Conservation (phyloP, 495 filamentous ascomycete genomes). For the Entonaema liquescens region DNA sequence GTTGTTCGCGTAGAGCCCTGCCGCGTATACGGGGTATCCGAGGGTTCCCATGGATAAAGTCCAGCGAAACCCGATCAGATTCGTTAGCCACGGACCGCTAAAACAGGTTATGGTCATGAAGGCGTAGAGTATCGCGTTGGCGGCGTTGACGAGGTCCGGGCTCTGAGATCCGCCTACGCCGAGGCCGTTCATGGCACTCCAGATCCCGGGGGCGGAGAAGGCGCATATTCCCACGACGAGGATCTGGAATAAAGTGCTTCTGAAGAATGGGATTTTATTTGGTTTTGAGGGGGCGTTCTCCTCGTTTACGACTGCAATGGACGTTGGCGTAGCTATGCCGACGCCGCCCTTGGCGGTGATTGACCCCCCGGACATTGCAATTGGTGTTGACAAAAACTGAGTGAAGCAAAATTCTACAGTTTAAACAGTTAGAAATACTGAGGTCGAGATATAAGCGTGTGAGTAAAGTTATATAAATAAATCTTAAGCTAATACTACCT, state of each 20-base stretch:
- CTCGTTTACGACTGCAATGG: constrained; percentile 4
- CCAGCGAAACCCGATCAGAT: constrained; percentile 56
- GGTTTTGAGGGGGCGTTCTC: background rate
- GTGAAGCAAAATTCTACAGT: background rate
- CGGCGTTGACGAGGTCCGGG: constrained; percentile 59
- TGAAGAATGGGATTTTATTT: constrained; percentile 20
- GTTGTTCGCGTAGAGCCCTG: constrained; percentile 60
- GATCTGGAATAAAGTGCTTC: constrained; percentile 38
- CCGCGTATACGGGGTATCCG: constrained; percentile 59
- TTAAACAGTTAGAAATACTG: background rate
- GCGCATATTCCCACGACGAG: constrained; percentile 36
- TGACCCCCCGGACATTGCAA: constrained; percentile 16
- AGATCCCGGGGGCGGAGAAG: constrained; percentile 55
- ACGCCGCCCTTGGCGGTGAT: constrained; percentile 12
- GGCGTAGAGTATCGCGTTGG: constrained; percentile 57
- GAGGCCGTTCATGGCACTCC: constrained; percentile 59
- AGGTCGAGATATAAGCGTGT: background rate
- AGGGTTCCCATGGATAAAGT: constrained; percentile 57
- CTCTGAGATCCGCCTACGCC: constrained; percentile 59
- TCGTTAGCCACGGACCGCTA: constrained; percentile 53
- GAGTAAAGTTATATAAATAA: background rate
- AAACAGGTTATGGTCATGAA: constrained; percentile 59
- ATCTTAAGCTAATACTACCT: background rate
- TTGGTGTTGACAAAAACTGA: background rate
- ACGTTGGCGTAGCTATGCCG: background rate